Base-by-base conservation (phyloP, 106 monocot species). In the Hemerocallis citrina region DNA sequence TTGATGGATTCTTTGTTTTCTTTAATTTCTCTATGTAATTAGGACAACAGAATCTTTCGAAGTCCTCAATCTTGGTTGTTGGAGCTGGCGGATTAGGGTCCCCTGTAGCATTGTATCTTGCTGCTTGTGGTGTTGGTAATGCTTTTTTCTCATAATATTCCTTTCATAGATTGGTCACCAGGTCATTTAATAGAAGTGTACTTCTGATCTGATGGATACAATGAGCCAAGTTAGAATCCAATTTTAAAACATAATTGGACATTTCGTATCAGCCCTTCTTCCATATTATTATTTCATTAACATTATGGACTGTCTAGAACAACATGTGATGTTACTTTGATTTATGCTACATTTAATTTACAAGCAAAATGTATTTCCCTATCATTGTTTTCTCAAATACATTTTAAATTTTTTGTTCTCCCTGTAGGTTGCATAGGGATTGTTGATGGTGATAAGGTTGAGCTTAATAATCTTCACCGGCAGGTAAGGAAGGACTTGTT, bases 31-130 rank as follows among this genome's bases (percentile, higher is more conserved):
- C 40, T 36, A 13, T 40, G 54, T 29, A 59, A 8, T 54, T 36
- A 98, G 98, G 85, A 24, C 98, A 98, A 65, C 40, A 38, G 6
- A 88, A 82, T 30, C 79, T 98, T 45, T 79, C 70, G 14, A 79
- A 59, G 63, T 88, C 98, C 31, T 92, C 91, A 17, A 77, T 92
- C 45, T 70, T 98, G 72, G 92, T 98, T 46, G 75, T 98, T 74
- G 98, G 96, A 71, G 98, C 98, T 47, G 98, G 98, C 79, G 98
- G 98, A 6, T 75, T 98, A 47, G 98, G 98, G 5, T 98, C 98
- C 37, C 98, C 98, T 28, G 69, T 85, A 25, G 81, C 84, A 8
- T 52, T 98, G 70, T 98, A 98, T 75, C 92, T 98, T 61, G 92
- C 88, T 56, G 74, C 98, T 48, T 92, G 85, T 73, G 98, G 98